Evolutionary conservation across 2,329 filamentous ascomycete genomes (phyloP), one percentile per base, ranked within the genome.

Genomic region (Colletotrichum horii): DNA sequence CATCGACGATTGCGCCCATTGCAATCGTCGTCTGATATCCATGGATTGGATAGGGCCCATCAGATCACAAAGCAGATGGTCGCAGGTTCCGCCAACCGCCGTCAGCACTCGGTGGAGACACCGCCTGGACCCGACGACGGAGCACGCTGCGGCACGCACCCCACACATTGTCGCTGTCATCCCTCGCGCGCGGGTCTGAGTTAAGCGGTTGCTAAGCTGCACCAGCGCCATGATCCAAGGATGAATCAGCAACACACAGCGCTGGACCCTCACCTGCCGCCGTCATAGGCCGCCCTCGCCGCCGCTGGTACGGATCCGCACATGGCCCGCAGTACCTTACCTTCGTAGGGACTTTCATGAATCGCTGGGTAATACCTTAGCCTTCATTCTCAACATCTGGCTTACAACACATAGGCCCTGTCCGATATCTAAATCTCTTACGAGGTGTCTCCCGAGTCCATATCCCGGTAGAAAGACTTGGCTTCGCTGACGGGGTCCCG

Each of bases 191-290:
- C 66, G 71, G 69, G 73, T 67, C 56, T 68, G 56, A 73, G 70
- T 65, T 55, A 65, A 73, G 70, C 56, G 12, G 60, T 74, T 71
- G 72, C 67, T 75, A 68, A 75, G 73, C 70, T 73, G 30, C 56
- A 16, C 32, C 32, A 32, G 58, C 64, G 28, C 62, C 62, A 68
- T 73, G 43, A 64, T 62, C 62, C 32, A 62, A 58, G n/a, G 56
- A 66, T 75, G 69, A 76, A 73, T 74, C 70, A 76, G 74, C 74
- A 74, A 56, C 74, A 65, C 58, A 65, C 65, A 76, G 48, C 36
- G 48, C 22, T 28, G 48, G 43, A 65, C 70, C 38, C 64, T 38
- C 24, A 30, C 24, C 32, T 36, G n/a, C 55, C 12, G n/a, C 19
- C 69, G 55, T 67, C 55, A 75, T 67, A 71, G 61, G 72, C n/a